phyloP scores from a whole-genome alignment of 2,329 filamentous ascomycete species.

The Aotearoamyces nothofagi region DNA sequence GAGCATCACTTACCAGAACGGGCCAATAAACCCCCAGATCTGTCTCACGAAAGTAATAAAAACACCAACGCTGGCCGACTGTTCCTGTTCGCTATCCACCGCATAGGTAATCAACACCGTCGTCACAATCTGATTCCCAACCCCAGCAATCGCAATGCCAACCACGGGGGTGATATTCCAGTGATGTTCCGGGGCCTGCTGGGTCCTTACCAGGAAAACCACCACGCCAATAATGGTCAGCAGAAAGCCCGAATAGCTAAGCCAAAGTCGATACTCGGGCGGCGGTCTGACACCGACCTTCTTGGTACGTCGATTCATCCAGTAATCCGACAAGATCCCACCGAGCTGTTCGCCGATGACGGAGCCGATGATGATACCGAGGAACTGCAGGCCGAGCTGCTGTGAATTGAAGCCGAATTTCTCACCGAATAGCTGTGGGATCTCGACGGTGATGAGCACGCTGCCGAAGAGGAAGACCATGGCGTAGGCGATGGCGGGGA shows the following conservation, averaged over 20 bases:
- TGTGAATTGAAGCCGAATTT: constrained; percentile 41
- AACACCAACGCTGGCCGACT: constrained; percentile 37
- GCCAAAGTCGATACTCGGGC: constrained; percentile 40
- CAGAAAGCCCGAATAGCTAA: constrained; percentile 35
- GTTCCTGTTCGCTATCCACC: constrained; percentile 37
- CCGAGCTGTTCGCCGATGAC: constrained; percentile 41
- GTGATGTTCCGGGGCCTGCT: constrained; percentile 24
- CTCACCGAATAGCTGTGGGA: constrained; percentile 38
- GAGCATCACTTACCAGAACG: no score
- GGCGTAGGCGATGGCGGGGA: constrained; percentile 35
- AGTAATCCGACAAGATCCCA: constrained; percentile 35
- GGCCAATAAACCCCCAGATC: constrained; percentile 29
- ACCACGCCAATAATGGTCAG: constrained; percentile 35
- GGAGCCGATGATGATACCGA: constrained; percentile 39
- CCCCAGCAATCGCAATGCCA: constrained; percentile 33
- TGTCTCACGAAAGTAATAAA: constrained; percentile 41
- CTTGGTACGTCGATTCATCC: constrained; percentile 28
- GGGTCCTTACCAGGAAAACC: constrained; percentile 35
- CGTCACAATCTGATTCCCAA: constrained; percentile 44
- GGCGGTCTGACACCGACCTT: constrained; percentile 18
- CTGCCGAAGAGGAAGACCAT: constrained; percentile 40
- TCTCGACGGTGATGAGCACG: constrained; percentile 39
- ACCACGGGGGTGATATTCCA: constrained; percentile 43
- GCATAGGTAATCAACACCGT: constrained; percentile 45
- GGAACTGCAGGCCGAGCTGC: constrained; percentile 41